Evolutionary conservation across 192 early-diverging fungal genomes (phyloP), one percentile per base, ranked within the genome.

Genomic region (Helicostylum pulchrum): DNA sequence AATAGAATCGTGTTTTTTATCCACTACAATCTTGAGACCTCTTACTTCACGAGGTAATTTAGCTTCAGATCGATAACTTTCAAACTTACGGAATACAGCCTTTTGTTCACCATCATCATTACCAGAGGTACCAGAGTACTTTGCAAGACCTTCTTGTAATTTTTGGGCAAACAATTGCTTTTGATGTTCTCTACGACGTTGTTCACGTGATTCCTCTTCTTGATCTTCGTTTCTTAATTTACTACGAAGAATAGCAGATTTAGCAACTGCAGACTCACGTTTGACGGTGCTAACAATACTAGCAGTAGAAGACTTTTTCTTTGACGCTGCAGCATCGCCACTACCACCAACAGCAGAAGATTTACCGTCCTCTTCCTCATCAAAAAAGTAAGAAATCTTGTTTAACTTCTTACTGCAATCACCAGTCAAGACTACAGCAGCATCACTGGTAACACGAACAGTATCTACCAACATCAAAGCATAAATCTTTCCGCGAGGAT

Each of bases 41-140:
- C 82, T 78, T 26, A 89, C 87, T 50, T 90, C 86, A 57, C 85
- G 87, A 7, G 97, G 97, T 50, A 99, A 68, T 23, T 87, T 83
- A 0, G 88, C 83, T 58, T 98, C 97, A 65, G 90, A 83, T 72
- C 91, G 88, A 75, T 99, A 99, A 82, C 93, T 94, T 74, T 98
- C 97, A 75, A 95, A 97, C 74, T 91, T 90, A 59, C 85, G 85
- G 71, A 96, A 92, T 17, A 83, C 80, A 15, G 81, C 83, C 68
- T 90, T 84, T 52, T 89, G 79, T 48, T 92, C 85, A 17, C 77
- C 78, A 19, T 83, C 82, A 15, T 78, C 80, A 26, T 21, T 42
- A 14, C 57, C 42, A 1, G 78, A 79, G 6, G 74, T 81, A 43
- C 90, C 88, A 0, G 86, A 78, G 78, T 88, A 99, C 42, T 87